phyloP scores from a whole-genome alignment of 768 basidiomycete genomes.

The Psilocybe tampanensis region DNA sequence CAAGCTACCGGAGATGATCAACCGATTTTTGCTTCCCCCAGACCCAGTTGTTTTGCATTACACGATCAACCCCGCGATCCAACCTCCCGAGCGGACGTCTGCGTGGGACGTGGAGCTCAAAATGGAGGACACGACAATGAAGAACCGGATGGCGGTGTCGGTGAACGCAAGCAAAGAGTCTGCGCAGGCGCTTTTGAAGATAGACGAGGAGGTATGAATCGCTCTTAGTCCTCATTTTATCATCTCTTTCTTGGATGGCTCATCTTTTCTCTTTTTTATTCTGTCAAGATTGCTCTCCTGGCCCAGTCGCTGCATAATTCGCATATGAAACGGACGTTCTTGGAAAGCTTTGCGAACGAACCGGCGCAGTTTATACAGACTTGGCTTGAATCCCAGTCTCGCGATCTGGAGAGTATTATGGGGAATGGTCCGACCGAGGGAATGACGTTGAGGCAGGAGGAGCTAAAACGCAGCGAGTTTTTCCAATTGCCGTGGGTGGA shows the following conservation, averaged over 20 bases:
- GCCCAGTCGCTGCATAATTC: slow-evolving; percentile 88
- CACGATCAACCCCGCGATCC: slow-evolving; percentile 59
- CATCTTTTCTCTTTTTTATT: neutral
- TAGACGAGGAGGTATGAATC: slow-evolving; percentile 94
- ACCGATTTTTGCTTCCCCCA: slow-evolving; percentile 74
- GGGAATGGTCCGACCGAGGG: slow-evolving; percentile 85
- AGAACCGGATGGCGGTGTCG: slow-evolving; percentile 75
- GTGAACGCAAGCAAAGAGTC: slow-evolving; percentile 73
- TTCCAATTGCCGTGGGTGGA: slow-evolving; percentile 94
- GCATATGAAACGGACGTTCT: slow-evolving; percentile 84
- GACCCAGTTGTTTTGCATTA: slow-evolving; percentile 86
- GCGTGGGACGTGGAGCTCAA: slow-evolving; percentile 92
- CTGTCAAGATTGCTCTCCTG: slow-evolving; percentile 70
- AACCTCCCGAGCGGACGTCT: slow-evolving; percentile 68
- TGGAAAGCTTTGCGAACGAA: slow-evolving; percentile 78
- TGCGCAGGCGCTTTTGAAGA: slow-evolving; percentile 60
- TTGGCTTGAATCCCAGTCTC: slow-evolving; percentile 90
- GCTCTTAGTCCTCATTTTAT: too few relatives aligned
- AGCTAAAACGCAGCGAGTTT: slow-evolving; percentile 86
- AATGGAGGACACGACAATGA: slow-evolving; percentile 76
- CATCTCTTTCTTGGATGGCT: too few relatives aligned
- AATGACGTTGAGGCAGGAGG: slow-evolving; percentile 81
- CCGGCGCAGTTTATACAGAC: slow-evolving; percentile 84
- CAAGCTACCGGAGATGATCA: slow-evolving; percentile 82
- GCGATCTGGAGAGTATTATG: slow-evolving; percentile 88